Base-by-base conservation (phyloP, 2,329 filamentous ascomycete genomes). In the Fusarium sp. region DNA sequence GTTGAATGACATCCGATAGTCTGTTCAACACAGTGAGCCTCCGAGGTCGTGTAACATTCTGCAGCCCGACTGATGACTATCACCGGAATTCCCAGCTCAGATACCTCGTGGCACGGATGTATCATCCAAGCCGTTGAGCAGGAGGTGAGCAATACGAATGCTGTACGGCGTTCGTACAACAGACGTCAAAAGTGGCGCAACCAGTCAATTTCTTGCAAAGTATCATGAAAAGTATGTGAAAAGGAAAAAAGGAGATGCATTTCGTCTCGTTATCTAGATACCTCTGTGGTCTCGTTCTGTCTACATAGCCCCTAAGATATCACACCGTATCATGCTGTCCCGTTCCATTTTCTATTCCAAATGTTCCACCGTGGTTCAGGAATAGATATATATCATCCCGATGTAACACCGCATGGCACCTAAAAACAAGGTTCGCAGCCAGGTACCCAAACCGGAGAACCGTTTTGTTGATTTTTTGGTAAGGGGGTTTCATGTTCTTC, bases 321-420 rank as follows among this genome's bases (percentile, higher is more conserved):
- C 58, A 55, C 58, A 54, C 36, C 50, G 18, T 36, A 39, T 26
- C 56, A 70, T 61, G 32, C 51, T 52, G 18, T 58, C 45, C 41
- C 36, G 15, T 68, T 52, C 55, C 61, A 63, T 51, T 62, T 55
- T 73, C 62, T 68, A 73, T 65, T 30, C 66, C 66, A 55, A 44
- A 56, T 32, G 28, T 55, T 41, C 62, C 45, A 32, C 63, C 54
- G 20, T 47, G 52, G 34, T 24, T 44, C 55, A 62, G 48, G 51
- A 63, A 52, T 60, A 64, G n/a, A 57, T 52, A 69, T 47, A 54
- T 64, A 64, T 65, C 62, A 42, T 74, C 57, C 76, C 75, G 73
- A 76, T 42, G 74, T 78, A 71, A 76, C 74, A 78, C 75, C 62
- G 54, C 76, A 77, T 76, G 60, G 44, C 69, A 64, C 65, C 58